phyloP scores from a whole-genome alignment of 208 protist genomes.

The Blastocrithidia nonstop region DNA sequence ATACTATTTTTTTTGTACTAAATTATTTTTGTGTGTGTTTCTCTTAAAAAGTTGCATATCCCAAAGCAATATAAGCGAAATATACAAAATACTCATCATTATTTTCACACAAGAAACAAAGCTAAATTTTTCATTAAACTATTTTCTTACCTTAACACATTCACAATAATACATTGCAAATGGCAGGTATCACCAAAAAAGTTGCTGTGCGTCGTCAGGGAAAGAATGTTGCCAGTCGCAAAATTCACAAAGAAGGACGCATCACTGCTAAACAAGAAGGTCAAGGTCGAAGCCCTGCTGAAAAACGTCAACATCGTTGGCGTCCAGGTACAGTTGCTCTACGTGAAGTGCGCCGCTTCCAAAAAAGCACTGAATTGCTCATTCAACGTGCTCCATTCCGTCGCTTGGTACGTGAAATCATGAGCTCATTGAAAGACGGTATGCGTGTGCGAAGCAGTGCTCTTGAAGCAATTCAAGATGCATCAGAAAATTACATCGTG shows the following conservation, averaged over 20 bases:
- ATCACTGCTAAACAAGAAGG: slow-evolving; percentile 54
- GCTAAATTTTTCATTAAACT: too few species aligned
- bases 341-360: slow-evolving; percentile 97
- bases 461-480: slow-evolving; percentile 93
- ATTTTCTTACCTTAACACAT: too few species aligned
- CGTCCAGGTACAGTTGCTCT: slow-evolving; percentile 98
- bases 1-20: too few species aligned
- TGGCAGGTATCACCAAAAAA: slow-evolving; percentile 38
- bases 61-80: too few species aligned
- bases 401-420: slow-evolving; percentile 98
- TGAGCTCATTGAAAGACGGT: slow-evolving; percentile 88
- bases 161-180: too few species aligned
- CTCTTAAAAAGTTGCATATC: too few species aligned
- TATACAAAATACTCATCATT: too few species aligned
- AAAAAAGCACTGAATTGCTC: slow-evolving; percentile 97
- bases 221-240: slow-evolving; percentile 64
- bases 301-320: slow-evolving; percentile 96
- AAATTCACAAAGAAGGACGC: slow-evolving; percentile 51
- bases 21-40: too few species aligned
- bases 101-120: too few species aligned
- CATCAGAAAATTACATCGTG: slow-evolving; percentile 92
- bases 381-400: slow-evolving; percentile 98
- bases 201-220: slow-evolving; percentile 40
- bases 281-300: slow-evolving; percentile 15
- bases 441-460: slow-evolving; percentile 52